phyloP scores from a whole-genome alignment of 2,329 filamentous ascomycete genomes.

The Stachybotrys chlorohalonatus region DNA sequence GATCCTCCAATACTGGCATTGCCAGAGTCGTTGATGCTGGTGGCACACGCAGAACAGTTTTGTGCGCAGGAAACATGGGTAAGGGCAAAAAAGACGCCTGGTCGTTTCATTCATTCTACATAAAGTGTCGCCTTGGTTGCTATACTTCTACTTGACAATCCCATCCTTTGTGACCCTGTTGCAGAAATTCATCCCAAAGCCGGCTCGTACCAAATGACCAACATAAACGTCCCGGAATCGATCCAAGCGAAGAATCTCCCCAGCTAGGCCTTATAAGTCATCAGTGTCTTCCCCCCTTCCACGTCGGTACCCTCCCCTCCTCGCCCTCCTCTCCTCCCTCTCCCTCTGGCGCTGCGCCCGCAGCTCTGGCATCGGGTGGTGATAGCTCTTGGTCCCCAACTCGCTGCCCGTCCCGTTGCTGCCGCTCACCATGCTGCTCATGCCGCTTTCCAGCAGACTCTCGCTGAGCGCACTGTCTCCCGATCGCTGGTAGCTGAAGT shows the following conservation, averaged over 20 bases:
- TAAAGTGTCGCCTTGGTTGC: neutral
- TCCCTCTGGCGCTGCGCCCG: conserved; percentile 20
- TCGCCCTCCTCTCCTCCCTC: conserved; percentile 24
- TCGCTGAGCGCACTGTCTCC: conserved; percentile 18
- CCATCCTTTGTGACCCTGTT: neutral
- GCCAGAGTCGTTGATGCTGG: too few species aligned
- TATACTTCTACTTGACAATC: neutral
- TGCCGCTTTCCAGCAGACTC: conserved; percentile 21
- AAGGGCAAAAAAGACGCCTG: neutral
- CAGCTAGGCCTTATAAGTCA: neutral
- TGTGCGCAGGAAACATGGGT: neutral
- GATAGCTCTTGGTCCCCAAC: conserved; percentile 48
- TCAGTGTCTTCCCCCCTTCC: conserved; percentile 21
- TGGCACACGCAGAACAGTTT: neutral
- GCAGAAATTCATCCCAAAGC: neutral
- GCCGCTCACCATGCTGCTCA: conserved; percentile 26
- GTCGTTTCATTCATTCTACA: neutral
- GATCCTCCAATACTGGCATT: too few species aligned
- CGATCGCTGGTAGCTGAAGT: conserved; percentile 46
- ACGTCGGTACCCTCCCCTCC: conserved; percentile 23
- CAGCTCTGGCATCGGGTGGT: conserved; percentile 45
- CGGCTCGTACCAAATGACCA: neutral
- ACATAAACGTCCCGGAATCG: neutral
- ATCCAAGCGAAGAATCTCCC: neutral
- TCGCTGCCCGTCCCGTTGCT: conserved; percentile 34